A percentile compares a stretch with the other conserved stretches of the same genome.
Conservation (phyloP, 1,139 yeast species). For the Saccharomyces pastorianus region DNA sequence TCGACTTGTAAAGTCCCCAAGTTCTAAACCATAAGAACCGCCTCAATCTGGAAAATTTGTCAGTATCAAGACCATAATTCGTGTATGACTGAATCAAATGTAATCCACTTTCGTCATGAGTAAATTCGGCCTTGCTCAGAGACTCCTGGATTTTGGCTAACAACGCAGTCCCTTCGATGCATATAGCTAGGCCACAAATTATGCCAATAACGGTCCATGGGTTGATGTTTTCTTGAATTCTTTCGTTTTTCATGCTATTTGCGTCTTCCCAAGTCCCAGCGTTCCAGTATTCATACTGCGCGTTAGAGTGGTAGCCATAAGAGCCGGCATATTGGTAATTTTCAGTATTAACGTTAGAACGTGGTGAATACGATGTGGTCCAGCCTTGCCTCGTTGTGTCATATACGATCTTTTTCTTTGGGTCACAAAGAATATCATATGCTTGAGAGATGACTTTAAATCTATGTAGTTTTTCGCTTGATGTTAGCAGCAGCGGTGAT, state of each 20-base stretch:
- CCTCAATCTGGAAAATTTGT: constrained; percentile 44
- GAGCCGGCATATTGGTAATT: constrained; percentile 14
- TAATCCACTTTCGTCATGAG: constrained; percentile 41
- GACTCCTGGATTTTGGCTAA: constrained; percentile 31
- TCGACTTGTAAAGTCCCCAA: constrained; percentile 30
- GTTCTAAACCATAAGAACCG: constrained; percentile 57
- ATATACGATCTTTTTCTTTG: constrained; percentile 39
- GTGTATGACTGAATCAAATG: constrained; percentile 44
- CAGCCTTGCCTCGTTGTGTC: constrained; percentile 40
- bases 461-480: constrained; percentile 44
- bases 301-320: constrained; percentile 26
- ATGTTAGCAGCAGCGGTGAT: constrained; percentile 21
- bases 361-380: constrained; percentile 16
- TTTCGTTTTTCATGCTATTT: constrained; percentile 16
- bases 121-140: constrained; percentile 21
- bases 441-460: constrained; percentile 70
- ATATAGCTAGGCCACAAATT: constrained; percentile 24
- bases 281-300: constrained; percentile 41
- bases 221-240: constrained; percentile 21
- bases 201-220: constrained; percentile 23
- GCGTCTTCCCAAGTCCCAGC: constrained; percentile 72
- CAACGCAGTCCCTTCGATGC: constrained; percentile 35
- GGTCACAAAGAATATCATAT: constrained; percentile 59
- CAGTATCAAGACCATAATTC: constrained; percentile 48
- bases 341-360: constrained; percentile 16